These are phyloP conservation scores for Larix sibirica DNA, from an alignment of 83 land plant species.

Conservation along the genomic window DNA sequence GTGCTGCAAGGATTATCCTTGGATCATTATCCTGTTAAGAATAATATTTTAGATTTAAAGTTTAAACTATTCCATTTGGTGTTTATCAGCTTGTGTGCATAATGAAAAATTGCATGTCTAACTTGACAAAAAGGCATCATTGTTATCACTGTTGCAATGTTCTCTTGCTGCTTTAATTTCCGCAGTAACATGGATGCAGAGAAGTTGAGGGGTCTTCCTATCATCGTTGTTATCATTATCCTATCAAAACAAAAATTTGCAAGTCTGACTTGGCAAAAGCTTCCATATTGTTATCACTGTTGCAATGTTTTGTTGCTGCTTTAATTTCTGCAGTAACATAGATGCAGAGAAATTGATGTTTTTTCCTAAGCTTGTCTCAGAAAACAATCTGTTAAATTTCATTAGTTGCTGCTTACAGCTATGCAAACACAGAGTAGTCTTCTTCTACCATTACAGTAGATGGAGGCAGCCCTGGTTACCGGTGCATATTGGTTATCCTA, in stretches of 20 bases:
- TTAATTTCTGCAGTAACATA: not conserved
- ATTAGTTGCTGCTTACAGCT: not conserved
- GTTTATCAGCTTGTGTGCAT: not conserved
- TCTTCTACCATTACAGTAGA: not conserved
- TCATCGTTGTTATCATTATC: too few relatives aligned
- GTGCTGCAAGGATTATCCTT: not conserved
- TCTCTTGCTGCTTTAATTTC: not conserved
- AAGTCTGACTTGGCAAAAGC: not conserved
- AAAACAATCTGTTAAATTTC: not conserved
- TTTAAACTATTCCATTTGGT: not conserved
- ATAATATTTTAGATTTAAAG: not conserved
- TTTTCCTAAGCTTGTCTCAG: not conserved
- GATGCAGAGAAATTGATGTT: not conserved
- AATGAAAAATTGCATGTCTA: not conserved
- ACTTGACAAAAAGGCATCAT: not conserved
- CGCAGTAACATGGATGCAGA: not conserved
- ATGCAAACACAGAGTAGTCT: not conserved
- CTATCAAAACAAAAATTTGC: not conserved
- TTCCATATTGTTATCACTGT: not conserved
- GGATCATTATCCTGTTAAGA: too few relatives aligned
- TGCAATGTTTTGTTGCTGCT: not conserved
- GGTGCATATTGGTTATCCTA: not conserved
- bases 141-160: not conserved
- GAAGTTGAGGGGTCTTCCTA: not conserved
- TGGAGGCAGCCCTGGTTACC: not conserved